phyloP scores from a whole-genome alignment of 129 eudicot genomes.

The Saposhnikovia divaricata region DNA sequence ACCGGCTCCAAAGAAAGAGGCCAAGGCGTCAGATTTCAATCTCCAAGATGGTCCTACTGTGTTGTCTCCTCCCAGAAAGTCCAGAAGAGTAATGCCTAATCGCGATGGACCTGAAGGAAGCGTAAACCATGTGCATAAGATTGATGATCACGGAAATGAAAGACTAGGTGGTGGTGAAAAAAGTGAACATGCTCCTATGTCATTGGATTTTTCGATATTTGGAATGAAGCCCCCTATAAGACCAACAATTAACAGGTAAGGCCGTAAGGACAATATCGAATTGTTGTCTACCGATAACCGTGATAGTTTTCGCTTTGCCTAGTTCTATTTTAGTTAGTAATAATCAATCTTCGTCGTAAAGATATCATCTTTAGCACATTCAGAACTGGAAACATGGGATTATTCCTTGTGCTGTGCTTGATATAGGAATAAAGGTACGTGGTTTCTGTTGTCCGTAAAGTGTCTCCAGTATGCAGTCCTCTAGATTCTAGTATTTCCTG shows the following conservation, averaged over 20 bases:
- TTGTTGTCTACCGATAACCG: background rate
- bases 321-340: background rate
- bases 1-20: constrained; percentile 65
- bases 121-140: constrained; percentile 32
- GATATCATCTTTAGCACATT: background rate
- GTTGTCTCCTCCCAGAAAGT: constrained; percentile 87
- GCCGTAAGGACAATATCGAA: constrained; percentile 24
- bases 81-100: constrained; percentile 79
- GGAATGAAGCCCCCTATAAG: constrained; percentile 69
- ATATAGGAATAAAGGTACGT: background rate
- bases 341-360: background rate
- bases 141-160: constrained; percentile 61
- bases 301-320: background rate
- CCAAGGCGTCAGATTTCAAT: constrained; percentile 49
- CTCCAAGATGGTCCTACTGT: constrained; percentile 63
- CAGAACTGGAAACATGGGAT: background rate
- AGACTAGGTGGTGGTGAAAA: constrained; percentile 37
- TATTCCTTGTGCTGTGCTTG: background rate
- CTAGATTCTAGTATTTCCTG: background rate
- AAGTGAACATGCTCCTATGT: constrained; percentile 74
- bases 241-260: constrained; percentile 95
- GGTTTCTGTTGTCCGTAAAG: background rate
- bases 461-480: background rate
- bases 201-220: constrained; percentile 78
- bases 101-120: constrained; percentile 61